Base-by-base conservation (phyloP, 2,329 filamentous ascomycete genomes). In the Thielaviopsis populi region DNA sequence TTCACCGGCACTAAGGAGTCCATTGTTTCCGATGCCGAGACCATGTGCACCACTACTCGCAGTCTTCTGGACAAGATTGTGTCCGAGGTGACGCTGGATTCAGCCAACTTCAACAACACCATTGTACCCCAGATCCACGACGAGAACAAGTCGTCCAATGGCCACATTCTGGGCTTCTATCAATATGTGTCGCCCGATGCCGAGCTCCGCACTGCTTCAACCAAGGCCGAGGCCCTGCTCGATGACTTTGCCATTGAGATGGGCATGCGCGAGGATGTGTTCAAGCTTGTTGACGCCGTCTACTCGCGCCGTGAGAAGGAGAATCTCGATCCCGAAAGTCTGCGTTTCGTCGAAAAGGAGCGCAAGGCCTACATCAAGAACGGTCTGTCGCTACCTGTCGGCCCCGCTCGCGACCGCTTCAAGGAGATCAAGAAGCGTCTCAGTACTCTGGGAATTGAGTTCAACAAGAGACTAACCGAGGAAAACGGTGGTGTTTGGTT, bases 361-460 rank as follows among this genome's bases (percentile, higher is more conserved):
- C 82, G 86, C 69, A 89, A 89, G 74, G 81, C 79, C 67, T 92
- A 88, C 73, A 85, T 92, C 69, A 80, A 83, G 63, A 91, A 90
- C 72, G 89, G 89, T 15, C 76, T 94, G 58, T 83, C 83, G 2
- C 76, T 94, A 60, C 84, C 87, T 1, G 81, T 82, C 27, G 88
- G 87, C 1, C 76, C 80, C 3, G 78, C 90, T 75, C 77, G 88
- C 67, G 88, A 91, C 69, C 82, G 88, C 54, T 92, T 92, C 80
- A 92, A 91, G 78, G 87, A 87, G 73, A 91, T 92, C 75, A 89
- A 90, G 80, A 89, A 89, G 79, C 78, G 87, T 13, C 77, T 94
- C 64, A 88, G 84, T 68, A 81, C 87, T 72, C 81, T 92, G 68
- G 79, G 81, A 70, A 91, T 91, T 66, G 79, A 84, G 64, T 89